Evolutionary conservation across 2,329 filamentous ascomycete genomes (phyloP).

Genomic region (Lachnellula suecica): DNA sequence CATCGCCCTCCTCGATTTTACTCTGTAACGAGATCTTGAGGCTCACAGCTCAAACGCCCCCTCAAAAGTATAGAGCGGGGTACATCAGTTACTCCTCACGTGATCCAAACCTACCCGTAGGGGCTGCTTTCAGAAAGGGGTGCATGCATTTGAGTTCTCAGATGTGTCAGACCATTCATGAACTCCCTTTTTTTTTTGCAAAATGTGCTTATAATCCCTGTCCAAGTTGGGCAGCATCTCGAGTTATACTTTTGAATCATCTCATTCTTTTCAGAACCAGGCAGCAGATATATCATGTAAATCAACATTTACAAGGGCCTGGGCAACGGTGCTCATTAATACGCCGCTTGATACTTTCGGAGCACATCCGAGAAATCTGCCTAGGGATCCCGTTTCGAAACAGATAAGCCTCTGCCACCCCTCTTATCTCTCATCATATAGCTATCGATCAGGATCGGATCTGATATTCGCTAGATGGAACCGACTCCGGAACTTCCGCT

Average conservation of each 20-base stretch:
- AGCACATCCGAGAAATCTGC: not conserved
- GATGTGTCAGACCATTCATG: not conserved
- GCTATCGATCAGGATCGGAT: not conserved
- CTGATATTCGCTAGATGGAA: not conserved
- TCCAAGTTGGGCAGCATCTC: not conserved
- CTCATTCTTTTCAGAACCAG: not conserved
- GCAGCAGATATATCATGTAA: not conserved
- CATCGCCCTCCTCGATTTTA: not conserved
- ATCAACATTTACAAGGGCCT: not conserved
- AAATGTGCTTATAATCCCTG: not conserved
- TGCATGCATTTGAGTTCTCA: not conserved
- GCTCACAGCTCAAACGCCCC: constrained; percentile 3
- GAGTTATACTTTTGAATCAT: not conserved
- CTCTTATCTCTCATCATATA: not conserved
- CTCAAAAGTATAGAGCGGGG: constrained; percentile 1
- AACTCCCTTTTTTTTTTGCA: not conserved
- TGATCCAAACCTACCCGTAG: not conserved
- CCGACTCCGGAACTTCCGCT: not conserved
- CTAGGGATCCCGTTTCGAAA: not conserved
- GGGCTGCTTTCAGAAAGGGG: not conserved
- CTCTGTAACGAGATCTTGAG: not conserved
- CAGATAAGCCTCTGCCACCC: not conserved
- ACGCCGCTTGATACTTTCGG: not conserved
- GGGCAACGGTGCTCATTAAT: too few relatives aligned
- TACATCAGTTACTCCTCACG: constrained; percentile 4